Percentiles rank a stretch among this genome's conserved stretches.
phyloP scores from a whole-genome alignment of 1,139 yeast species.

The Nakaseomyces nivariensis region DNA sequence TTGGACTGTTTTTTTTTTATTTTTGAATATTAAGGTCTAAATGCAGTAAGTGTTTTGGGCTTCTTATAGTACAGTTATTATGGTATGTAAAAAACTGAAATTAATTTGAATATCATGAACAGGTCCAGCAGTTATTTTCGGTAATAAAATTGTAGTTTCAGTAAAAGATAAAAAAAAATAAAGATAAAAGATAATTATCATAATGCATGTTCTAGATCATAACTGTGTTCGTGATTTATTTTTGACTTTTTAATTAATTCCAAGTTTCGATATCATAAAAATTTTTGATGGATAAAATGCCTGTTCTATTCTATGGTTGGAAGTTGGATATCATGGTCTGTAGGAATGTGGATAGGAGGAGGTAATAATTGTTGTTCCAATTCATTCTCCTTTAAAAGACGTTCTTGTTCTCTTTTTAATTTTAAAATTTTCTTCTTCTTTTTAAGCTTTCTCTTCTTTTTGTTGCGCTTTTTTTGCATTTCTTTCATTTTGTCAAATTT shows the following conservation, averaged over 20 bases:
- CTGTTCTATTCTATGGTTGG: slow-evolving; percentile 1
- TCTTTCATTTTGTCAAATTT: slow-evolving; percentile 30
- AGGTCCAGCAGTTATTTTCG: not conserved
- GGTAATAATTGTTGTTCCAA: slow-evolving; percentile 6
- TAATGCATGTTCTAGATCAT: not conserved
- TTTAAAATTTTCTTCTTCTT: slow-evolving; percentile 26
- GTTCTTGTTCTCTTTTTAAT: slow-evolving; percentile 22
- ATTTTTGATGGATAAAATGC: not conserved
- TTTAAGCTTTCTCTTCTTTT: slow-evolving; percentile 24
- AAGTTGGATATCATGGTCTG: slow-evolving; percentile 1
- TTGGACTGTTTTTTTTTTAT: not conserved
- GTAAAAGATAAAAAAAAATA: no score
- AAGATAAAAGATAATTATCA: not conserved
- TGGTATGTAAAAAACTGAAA: not conserved
- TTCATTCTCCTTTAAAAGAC: slow-evolving; percentile 18
- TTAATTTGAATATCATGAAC: not conserved
- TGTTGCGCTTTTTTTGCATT: slow-evolving; percentile 26
- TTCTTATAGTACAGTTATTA: not conserved
- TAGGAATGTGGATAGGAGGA: not conserved
- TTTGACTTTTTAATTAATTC: not conserved
- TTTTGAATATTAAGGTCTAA: not conserved
- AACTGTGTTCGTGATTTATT: not conserved
- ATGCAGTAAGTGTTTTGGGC: not conserved
- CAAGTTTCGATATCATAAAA: not conserved
- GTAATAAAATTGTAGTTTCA: not conserved